Conservation (phyloP, 768 basidiomycete species). For the Naganishia randhawae region DNA sequence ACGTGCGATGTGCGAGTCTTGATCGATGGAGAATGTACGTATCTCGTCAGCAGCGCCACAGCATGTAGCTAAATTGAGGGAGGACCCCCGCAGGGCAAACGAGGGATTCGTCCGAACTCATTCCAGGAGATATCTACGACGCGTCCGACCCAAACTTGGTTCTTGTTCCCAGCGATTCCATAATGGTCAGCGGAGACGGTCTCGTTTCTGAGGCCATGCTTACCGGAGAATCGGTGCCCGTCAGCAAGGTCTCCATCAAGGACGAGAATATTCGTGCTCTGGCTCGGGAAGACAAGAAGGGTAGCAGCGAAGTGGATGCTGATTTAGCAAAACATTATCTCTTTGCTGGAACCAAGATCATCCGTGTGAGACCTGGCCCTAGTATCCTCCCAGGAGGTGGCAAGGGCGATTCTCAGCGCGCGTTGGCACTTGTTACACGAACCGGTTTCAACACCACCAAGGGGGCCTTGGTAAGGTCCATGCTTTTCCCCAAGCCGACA, state of each 20-base stretch:
- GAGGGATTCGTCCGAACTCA: conserved; percentile 70
- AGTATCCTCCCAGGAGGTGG: conserved; percentile 50
- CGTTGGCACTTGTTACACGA: conserved; percentile 75
- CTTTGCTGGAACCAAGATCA: conserved; percentile 84
- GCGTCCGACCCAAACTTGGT: conserved; percentile 70
- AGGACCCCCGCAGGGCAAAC: conserved; percentile 59
- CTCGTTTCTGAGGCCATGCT: conserved; percentile 95
- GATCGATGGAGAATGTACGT: conserved; percentile 68
- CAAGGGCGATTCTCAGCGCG: conserved; percentile 54
- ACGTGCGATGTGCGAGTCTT: conserved; percentile 71
- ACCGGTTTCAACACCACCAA: conserved; percentile 98
- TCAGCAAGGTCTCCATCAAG: conserved; percentile 80
- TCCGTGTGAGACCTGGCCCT: conserved; percentile 69
- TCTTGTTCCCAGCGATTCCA: conserved; percentile 80
- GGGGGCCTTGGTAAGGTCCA: conserved; percentile 88
- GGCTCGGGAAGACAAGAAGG: conserved; percentile 62
- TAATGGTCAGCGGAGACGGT: conserved; percentile 90
- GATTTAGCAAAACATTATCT: conserved; percentile 78
- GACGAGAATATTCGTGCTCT: conserved; percentile 68
- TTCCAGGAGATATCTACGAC: conserved; percentile 89
- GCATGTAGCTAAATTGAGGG: background rate
- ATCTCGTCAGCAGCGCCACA: background rate
- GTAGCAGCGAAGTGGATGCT: conserved; percentile 48
- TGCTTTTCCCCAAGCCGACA: conserved; percentile 97
- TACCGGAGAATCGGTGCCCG: conserved; percentile 92